Evolutionary conservation across 306 rosid genomes (phyloP).

Genomic region (Trichosanthes truncata): DNA sequence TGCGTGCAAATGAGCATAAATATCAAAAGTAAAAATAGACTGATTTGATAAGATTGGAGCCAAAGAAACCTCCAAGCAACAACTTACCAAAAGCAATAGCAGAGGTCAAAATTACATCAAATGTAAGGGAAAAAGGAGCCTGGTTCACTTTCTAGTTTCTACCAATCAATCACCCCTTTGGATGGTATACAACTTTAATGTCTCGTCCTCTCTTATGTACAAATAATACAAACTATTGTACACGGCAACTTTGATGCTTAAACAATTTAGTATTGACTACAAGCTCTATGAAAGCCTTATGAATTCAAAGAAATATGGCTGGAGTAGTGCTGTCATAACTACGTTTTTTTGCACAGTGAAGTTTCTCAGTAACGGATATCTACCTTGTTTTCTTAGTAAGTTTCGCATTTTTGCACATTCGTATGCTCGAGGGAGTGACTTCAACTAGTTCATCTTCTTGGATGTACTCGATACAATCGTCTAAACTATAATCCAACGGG

Average conservation of each 20-base stretch:
- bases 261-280: slow-evolving; percentile 1
- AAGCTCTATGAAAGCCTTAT: neutral
- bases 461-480: slow-evolving; percentile 96
- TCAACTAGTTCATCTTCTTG: slow-evolving; percentile 96
- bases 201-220: slow-evolving; percentile 2
- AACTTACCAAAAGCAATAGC: neutral
- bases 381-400: slow-evolving; percentile 60
- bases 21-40: neutral
- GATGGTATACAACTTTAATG: neutral
- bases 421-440: slow-evolving; percentile 68
- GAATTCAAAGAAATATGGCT: neutral
- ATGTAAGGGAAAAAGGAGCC: neutral
- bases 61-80: neutral
- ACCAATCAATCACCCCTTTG: neutral
- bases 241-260: neutral
- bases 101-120: slow-evolving; percentile 2
- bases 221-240: neutral
- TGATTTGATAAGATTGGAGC: neutral
- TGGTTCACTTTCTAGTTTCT: neutral
- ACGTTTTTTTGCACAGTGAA: neutral
- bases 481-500: slow-evolving; percentile 85
- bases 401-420: slow-evolving; percentile 90
- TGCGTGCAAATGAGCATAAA: neutral
- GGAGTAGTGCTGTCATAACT: neutral
- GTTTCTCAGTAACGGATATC: neutral